Evolutionary conservation across 2,329 filamentous ascomycete genomes (phyloP).

Genomic region (Cercospora berteroae): DNA sequence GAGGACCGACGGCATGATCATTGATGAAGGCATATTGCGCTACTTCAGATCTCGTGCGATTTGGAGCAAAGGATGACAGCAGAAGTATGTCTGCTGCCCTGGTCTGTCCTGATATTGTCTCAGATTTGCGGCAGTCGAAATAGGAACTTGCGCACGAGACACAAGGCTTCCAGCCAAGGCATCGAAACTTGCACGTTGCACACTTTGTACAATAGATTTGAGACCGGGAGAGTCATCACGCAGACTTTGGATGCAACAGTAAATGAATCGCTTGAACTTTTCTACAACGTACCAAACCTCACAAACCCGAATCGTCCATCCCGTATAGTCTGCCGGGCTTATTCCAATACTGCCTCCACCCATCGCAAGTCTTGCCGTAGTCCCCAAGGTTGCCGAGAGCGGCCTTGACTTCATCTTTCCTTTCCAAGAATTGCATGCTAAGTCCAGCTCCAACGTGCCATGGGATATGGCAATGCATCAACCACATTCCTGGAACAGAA

Average conservation of each 20-base stretch:
- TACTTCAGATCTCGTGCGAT: background rate
- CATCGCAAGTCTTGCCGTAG: constrained; percentile 27
- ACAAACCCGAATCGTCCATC: constrained; percentile 34
- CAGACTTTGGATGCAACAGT: background rate
- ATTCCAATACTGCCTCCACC: constrained; percentile 28
- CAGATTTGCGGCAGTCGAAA: no score
- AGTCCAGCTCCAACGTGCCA: constrained; percentile 33
- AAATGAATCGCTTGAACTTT: background rate
- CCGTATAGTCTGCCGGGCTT: constrained; percentile 20
- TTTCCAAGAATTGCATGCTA: constrained; percentile 32
- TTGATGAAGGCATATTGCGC: background rate
- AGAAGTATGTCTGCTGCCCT: background rate
- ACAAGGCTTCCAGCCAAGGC: background rate
- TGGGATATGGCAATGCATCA: constrained; percentile 43
- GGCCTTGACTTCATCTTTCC: constrained; percentile 21
- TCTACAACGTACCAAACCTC: background rate
- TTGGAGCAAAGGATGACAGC: background rate
- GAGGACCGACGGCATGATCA: background rate
- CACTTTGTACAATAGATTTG: background rate
- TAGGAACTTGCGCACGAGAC: no score
- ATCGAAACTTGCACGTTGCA: background rate
- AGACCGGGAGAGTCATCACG: background rate
- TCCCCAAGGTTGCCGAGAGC: constrained; percentile 14
- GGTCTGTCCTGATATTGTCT: background rate
- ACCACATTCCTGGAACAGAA: constrained; percentile 40